Percentiles rank a stretch among this genome's conserved stretches.
These are phyloP conservation scores for Moricandia arvensis DNA, from an alignment of 345 rosid species.

Conservation along the genomic window DNA sequence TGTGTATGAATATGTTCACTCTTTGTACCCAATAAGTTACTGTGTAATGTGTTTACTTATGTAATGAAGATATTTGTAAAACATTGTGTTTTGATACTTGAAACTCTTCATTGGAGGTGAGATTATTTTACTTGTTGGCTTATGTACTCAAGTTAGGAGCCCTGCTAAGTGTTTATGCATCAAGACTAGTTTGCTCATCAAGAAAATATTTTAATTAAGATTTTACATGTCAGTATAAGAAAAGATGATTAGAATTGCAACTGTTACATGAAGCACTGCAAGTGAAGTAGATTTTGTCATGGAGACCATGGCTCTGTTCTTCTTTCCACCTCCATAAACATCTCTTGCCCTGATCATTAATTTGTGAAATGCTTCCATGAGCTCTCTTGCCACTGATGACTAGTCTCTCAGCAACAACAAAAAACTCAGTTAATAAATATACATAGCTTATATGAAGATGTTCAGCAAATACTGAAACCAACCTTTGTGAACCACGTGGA, in stretches of 20 bases:
- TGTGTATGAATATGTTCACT: no score
- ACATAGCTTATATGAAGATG: background rate
- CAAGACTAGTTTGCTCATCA: background rate
- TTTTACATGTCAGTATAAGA: constrained; percentile 15
- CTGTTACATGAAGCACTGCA: background rate
- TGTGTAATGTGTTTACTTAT: constrained; percentile 15
- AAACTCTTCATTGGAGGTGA: no score
- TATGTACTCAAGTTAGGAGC: background rate
- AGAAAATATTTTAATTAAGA: background rate
- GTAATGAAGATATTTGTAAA: background rate
- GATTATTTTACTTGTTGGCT: background rate
- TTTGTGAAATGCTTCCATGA: constrained; percentile 9
- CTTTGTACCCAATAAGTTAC: constrained; percentile 23
- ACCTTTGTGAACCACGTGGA: constrained; percentile 9
- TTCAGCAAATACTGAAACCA: background rate
- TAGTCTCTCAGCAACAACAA: constrained; percentile 11
- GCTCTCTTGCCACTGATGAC: background rate
- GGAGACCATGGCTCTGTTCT: constrained; percentile 19
- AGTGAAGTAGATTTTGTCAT: constrained; percentile 19
- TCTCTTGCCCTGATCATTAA: constrained; percentile 20
- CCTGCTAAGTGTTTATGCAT: background rate
- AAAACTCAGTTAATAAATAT: background rate
- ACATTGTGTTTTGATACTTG: background rate
- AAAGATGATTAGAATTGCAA: constrained; percentile 2
- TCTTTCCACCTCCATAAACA: constrained; percentile 28